Base-by-base conservation (phyloP, 352 stramenopile genomes). In the Pilasporangium apinafurcum region DNA sequence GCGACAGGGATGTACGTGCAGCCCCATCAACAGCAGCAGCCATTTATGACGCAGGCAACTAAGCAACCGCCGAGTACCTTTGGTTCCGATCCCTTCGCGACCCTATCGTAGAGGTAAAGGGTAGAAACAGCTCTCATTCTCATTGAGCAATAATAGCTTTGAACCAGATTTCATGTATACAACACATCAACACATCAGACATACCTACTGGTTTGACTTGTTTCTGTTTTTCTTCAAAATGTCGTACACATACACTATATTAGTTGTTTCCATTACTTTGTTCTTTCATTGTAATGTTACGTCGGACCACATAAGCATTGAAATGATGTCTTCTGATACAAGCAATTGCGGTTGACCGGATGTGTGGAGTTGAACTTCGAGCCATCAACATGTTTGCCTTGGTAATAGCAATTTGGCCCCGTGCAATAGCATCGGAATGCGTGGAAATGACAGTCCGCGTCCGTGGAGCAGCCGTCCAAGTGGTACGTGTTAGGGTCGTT, bases 371-470 rank as follows among this genome's bases (percentile, higher is more conserved):
- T 62, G 0, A 80, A 39, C 6, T 71, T 36, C 48, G 57, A 77
- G 17, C 79, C 79, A 37, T 70, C 61, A 0, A 62, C 60, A 40
- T 61, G 60, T 0, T 70, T 85, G 27, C 77, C 77, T 6, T 86
- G 48, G 55, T 60, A 85, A 44, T 65, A 92, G 53, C 79, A 92
- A 21, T 83, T 59, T 6, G 54, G 27, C 9, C 77, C 76, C 10
- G 64, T 66, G 55, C 79, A 92, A 39, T 83, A 86, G 62, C 79
- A 92, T 8, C 73, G 74, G 33, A 87, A 84, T 8, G 52, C 53
- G 30, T 64, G 56, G 37, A 92, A 88, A 28, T 67, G 65, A 47
- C 79, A 92, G 52, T 92, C 79, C 8, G 38, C 58, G 29, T 89
- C 72, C 3, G 50, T 81, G 20, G 79, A 86, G 59, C 79, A 91